A percentile compares a stretch with the other conserved stretches of the same genome.
These are phyloP conservation scores for Neurospora tetrasperma DNA, from an alignment of 495 filamentous ascomycete genomes.

Conservation along the genomic window DNA sequence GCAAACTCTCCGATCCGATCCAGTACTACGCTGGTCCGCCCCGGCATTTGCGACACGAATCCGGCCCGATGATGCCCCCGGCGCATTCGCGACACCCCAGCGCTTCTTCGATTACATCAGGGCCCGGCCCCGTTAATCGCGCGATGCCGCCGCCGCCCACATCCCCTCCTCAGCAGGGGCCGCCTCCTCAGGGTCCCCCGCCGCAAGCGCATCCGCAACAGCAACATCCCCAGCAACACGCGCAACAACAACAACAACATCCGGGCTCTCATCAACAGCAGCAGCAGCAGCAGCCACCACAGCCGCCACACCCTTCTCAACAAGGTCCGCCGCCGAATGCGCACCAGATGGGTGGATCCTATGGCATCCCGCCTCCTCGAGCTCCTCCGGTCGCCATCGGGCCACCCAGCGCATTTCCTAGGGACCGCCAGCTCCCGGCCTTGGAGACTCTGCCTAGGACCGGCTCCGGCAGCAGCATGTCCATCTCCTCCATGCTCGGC, in stretches of 20 bases:
- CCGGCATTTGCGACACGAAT: conserved; percentile 37
- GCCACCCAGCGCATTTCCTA: conserved; percentile 39
- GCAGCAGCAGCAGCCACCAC: conserved; percentile 13
- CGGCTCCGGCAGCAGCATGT: conserved; percentile 69
- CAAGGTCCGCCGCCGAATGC: conserved; percentile 14
- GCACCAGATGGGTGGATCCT: conserved; percentile 34
- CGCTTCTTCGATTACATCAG: conserved; percentile 39
- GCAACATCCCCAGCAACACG: conserved; percentile 14
- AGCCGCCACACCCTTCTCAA: conserved; percentile 6
- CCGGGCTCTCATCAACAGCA: conserved; percentile 19
- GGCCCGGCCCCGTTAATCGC: conserved; percentile 30
- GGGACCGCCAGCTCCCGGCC: conserved; percentile 45
- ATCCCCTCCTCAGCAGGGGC: conserved; percentile 38
- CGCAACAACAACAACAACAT: conserved; percentile 13
- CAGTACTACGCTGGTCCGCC: conserved; percentile 30
- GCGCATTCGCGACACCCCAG: conserved; percentile 44
- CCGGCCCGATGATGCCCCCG: conserved; percentile 31
- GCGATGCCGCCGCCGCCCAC: conserved; percentile 43
- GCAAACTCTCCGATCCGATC: conserved; percentile 38
- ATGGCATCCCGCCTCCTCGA: conserved; percentile 36
- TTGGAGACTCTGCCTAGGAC: conserved; percentile 38
- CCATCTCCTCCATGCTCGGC: conserved; percentile 87
- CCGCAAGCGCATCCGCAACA: background rate
- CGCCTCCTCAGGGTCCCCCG: background rate
- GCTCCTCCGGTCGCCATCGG: conserved; percentile 42